Conservation (phyloP, 2,329 filamentous ascomycete genomes). For the Dichotomopilus funicola region DNA sequence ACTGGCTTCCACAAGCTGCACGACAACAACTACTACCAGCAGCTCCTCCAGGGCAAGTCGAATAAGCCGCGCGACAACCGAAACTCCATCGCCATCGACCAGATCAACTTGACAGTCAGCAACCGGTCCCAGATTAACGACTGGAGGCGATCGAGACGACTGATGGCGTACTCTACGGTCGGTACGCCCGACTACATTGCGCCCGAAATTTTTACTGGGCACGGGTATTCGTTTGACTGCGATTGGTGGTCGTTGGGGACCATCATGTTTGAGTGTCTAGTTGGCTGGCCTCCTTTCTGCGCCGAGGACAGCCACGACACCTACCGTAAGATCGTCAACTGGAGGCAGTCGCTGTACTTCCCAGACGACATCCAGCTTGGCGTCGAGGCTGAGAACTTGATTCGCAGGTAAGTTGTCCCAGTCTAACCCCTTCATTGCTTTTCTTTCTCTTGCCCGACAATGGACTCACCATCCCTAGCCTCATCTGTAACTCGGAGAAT, state of each 20-base stretch:
- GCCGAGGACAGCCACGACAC: constrained; percentile 96
- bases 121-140: constrained; percentile 98
- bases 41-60: constrained; percentile 76
- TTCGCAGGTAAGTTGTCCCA: constrained; percentile 63
- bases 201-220: constrained; percentile 93
- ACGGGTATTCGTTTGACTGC: constrained; percentile 93
- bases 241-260: constrained; percentile 99
- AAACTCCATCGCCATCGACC: constrained; percentile 91
- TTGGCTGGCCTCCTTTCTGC: constrained; percentile 98
- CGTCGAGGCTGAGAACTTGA: constrained; percentile 82
- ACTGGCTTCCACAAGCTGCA: constrained; percentile 98
- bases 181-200: constrained; percentile 98
- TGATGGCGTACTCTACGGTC: constrained; percentile 97
- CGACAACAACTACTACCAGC: constrained; percentile 97
- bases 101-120: constrained; percentile 96
- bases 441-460: neutral
- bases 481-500: constrained; percentile 90
- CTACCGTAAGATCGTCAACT: constrained; percentile 98
- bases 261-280: constrained; percentile 99
- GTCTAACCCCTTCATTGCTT: no score
- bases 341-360: constrained; percentile 92
- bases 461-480: constrained; percentile 41
- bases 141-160: constrained; percentile 89
- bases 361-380: constrained; percentile 89
- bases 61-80: constrained; percentile 72